Conservation (phyloP, 1,284 basidiomycete genomes). For the Retiboletus flavoniger region DNA sequence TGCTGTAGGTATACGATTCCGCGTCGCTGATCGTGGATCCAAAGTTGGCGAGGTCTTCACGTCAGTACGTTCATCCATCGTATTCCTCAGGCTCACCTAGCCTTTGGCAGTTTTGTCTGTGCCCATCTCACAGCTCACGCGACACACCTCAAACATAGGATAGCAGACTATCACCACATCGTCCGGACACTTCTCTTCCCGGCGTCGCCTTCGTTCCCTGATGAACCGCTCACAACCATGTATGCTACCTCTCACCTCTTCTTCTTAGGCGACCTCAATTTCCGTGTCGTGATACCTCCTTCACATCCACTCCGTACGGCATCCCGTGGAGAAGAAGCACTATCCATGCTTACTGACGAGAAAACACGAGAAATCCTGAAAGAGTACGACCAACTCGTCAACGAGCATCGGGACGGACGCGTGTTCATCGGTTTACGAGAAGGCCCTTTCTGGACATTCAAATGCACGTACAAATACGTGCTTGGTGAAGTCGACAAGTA, state of each 20-base stretch:
- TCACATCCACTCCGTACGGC: conserved; percentile 43
- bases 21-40: conserved; percentile 56
- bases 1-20: conserved; percentile 86
- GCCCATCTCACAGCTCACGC: conserved; percentile 90
- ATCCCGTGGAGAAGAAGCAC: conserved; percentile 38
- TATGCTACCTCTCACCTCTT: conserved; percentile 84
- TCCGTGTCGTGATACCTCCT: conserved; percentile 66
- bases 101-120: conserved; percentile 74
- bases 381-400: conserved; percentile 74
- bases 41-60: conserved; percentile 74
- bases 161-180: conserved; percentile 82
- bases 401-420: conserved; percentile 61
- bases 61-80: conserved; percentile 47
- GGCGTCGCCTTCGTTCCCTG: conserved; percentile 45
- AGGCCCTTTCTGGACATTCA: conserved; percentile 82
- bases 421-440: conserved; percentile 76
- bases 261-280: conserved; percentile 89
- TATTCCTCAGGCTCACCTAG: conserved; percentile 6
- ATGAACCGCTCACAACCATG: conserved; percentile 54
- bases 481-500: conserved; percentile 80
- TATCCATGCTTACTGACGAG: conserved; percentile 46
- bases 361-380: conserved; percentile 63
- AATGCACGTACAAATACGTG: conserved; percentile 85
- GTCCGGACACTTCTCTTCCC: conserved; percentile 81
- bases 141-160: conserved; percentile 65